phyloP scores from a whole-genome alignment of 2,329 filamentous ascomycete species.

The Xylaria sp. region DNA sequence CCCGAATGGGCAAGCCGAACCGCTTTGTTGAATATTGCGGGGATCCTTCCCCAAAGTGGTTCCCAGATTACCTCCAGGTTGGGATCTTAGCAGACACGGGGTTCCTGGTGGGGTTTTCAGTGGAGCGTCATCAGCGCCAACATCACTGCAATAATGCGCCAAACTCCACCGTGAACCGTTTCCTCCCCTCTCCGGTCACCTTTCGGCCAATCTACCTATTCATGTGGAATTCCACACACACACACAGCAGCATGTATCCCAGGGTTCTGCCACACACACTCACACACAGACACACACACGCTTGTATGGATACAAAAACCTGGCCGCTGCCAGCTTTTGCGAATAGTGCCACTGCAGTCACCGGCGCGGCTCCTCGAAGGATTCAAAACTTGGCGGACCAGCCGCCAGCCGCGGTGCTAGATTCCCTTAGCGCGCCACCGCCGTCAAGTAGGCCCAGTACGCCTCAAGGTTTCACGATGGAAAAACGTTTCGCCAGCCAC shows the following conservation, averaged over 20 bases:
- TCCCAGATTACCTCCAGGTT: neutral
- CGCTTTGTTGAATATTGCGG: neutral
- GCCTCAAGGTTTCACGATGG: neutral
- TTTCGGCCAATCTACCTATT: neutral
- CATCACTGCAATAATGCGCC: neutral
- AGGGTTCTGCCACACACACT: neutral
- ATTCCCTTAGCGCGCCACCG: neutral
- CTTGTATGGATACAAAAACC: neutral
- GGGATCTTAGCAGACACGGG: neutral
- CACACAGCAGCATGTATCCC: neutral
- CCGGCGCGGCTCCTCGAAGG: neutral
- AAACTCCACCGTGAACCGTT: neutral
- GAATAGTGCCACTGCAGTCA: too few species aligned
- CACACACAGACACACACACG: too few species aligned
- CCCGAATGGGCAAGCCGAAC: neutral
- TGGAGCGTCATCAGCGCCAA: neutral
- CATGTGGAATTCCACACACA: neutral
- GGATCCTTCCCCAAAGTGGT: neutral
- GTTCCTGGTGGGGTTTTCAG: neutral
- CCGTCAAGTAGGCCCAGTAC: too few species aligned
- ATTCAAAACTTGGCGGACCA: neutral
- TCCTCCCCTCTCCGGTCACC: neutral
- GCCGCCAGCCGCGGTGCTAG: neutral
- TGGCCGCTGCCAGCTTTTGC: too few species aligned
- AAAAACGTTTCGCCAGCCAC: neutral